These are phyloP conservation scores for Aureoboletus auriporus DNA, from an alignment of 768 basidiomycete genomes.

Conservation along the genomic window DNA sequence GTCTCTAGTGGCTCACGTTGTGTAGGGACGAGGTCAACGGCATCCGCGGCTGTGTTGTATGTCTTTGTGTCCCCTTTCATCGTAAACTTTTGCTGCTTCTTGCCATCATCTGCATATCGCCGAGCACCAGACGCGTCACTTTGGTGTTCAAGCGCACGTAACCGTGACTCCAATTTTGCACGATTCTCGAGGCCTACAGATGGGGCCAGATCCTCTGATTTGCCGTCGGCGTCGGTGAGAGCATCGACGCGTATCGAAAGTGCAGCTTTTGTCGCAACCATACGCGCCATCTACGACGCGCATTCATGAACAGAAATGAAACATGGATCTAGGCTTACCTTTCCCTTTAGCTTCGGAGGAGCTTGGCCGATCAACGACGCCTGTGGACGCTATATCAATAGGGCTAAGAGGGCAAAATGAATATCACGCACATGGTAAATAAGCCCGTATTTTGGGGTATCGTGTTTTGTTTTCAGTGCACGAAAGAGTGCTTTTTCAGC, in stretches of 20 bases:
- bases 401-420: not conserved
- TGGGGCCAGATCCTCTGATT: slow-evolving; percentile 77
- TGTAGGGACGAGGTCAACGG: slow-evolving; percentile 77
- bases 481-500: slow-evolving; percentile 78
- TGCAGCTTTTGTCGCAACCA: slow-evolving; percentile 98
- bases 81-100: slow-evolving; percentile 77
- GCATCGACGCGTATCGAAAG: slow-evolving; percentile 98
- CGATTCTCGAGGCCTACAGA: slow-evolving; percentile 92
- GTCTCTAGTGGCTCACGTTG: slow-evolving; percentile 77
- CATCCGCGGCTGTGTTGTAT: slow-evolving; percentile 87
- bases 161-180: slow-evolving; percentile 89
- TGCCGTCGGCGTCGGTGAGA: slow-evolving; percentile 86
- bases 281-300: slow-evolving; percentile 83
- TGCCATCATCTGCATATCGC: slow-evolving; percentile 54
- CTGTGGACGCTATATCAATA: slow-evolving; percentile 33
- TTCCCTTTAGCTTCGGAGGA: slow-evolving; percentile 96
- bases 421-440: slow-evolving; percentile 84
- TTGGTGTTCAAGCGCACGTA: slow-evolving; percentile 85
- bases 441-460: slow-evolving; percentile 98
- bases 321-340: slow-evolving; percentile 42
- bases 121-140: slow-evolving; percentile 70
- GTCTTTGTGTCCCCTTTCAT: slow-evolving; percentile 73
- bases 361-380: slow-evolving; percentile 97
- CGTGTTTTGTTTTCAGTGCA: slow-evolving; percentile 79
- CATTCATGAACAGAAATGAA: slow-evolving; percentile 2